Base-by-base conservation (phyloP, 169 alveolate genomes). In the Miamiensis avidus region DNA sequence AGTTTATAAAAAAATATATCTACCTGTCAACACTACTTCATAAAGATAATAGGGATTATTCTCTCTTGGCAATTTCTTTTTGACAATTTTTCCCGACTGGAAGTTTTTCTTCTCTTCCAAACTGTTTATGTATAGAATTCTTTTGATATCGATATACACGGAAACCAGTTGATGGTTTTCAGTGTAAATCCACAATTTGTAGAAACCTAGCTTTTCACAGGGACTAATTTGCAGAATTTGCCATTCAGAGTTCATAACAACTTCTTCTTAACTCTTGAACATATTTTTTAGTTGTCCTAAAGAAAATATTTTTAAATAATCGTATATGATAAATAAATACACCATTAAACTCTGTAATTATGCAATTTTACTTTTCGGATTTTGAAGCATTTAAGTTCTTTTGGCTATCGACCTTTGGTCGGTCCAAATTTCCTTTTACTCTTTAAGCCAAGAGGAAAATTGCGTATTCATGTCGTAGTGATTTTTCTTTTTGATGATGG, bases 31-130 rank as follows among this genome's bases (percentile, higher is more conserved):
- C 33, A 84, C 84, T 79, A 93, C 79, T 74, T 92, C 94, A 88
- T 94, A 96, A 32, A 96, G 85, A 86, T 91, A 84, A 78, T 92
- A 83, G 29, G 89, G 78, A 20, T 92, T 90, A 85, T 95, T 93
- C 74, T 91, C 93, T 89, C 97, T 94, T n/a, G 98, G 98, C 32
- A 96, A 83, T 49, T 79, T 88, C 76, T 92, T 91, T 82, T 92
- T 91, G 25, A 94, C 97, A 65, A 83, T 83, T 82, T 89, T 91
- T 11, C 26, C 69, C 20, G 69, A 49, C 69, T 86, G 88, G 30
- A 86, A 87, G 20, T 93, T 88, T 16, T 90, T 93, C n/a, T 94
- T 88, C 76, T 88, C 87, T 11, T 34, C 64, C 30, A 88, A 31
- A 74, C 96, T 89, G 82, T 93, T 94, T 29, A 95, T 91, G 88